phyloP scores from a whole-genome alignment of 371 early-diverging fungal species.

The Mortierella sp. region DNA sequence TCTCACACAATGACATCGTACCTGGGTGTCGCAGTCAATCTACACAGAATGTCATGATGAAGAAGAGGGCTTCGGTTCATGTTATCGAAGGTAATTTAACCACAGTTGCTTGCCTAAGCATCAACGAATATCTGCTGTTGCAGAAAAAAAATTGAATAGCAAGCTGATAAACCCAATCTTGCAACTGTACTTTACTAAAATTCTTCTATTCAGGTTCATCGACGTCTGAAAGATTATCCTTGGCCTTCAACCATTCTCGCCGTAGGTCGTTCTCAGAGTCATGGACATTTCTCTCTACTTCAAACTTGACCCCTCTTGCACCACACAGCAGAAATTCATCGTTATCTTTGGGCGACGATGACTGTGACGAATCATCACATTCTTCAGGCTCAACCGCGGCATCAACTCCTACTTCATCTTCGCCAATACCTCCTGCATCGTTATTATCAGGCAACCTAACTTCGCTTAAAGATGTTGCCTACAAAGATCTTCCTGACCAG shows the following conservation, averaged over 20 bases:
- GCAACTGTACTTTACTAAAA: background rate
- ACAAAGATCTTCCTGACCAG: slow-evolving; percentile 30
- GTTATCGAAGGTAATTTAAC: slow-evolving; percentile 30
- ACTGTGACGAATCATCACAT: slow-evolving; percentile 1
- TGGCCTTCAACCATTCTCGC: slow-evolving; percentile 16
- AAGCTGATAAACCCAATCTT: too few relatives aligned
- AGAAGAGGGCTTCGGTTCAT: slow-evolving; percentile 29
- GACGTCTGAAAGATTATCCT: slow-evolving; percentile 23
- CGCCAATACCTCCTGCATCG: background rate
- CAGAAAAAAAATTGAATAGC: too few relatives aligned
- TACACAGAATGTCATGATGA: background rate
- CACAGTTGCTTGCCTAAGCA: background rate
- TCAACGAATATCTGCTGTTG: too few relatives aligned
- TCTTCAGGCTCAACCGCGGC: slow-evolving; percentile 1
- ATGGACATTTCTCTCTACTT: slow-evolving; percentile 28
- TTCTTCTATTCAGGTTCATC: slow-evolving; percentile 11
- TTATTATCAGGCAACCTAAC: background rate
- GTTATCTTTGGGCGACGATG: slow-evolving; percentile 6
- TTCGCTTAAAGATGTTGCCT: slow-evolving; percentile 1
- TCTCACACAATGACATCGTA: background rate
- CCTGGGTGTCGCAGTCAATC: background rate
- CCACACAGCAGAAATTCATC: background rate
- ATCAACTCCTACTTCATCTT: background rate
- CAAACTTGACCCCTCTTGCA: background rate
- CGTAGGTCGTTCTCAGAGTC: slow-evolving; percentile 38